A percentile compares a stretch with the other conserved stretches of the same genome.
Evolutionary conservation across 805 yeast species (phyloP).

Genomic region (Nakazawaea wyomingensis): DNA sequence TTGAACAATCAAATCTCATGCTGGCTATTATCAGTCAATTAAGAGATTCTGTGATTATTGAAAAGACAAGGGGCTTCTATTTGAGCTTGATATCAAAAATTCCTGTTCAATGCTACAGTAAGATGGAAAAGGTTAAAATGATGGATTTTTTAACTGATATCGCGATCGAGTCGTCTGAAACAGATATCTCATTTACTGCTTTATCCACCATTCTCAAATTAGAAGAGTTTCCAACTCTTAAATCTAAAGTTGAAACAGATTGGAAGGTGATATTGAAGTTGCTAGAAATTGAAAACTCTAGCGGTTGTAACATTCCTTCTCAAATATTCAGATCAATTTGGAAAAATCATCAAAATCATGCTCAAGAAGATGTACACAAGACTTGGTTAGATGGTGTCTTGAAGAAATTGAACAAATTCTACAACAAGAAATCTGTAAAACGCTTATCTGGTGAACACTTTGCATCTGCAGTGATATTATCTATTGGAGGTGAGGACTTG

Average conservation of each 20-base stretch:
- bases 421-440: slow-evolving; percentile 10
- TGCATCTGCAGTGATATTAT: slow-evolving; percentile 16
- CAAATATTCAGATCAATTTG: slow-evolving; percentile 33
- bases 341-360: slow-evolving; percentile 34
- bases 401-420: slow-evolving; percentile 15
- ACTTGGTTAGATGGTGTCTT: slow-evolving; percentile 20
- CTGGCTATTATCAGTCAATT: slow-evolving; percentile 16
- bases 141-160: slow-evolving; percentile 18
- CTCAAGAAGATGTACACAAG: slow-evolving; percentile 24
- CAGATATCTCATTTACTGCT: slow-evolving; percentile 12
- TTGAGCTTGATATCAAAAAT: slow-evolving; percentile 21
- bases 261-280: slow-evolving; percentile 20
- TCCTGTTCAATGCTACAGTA: slow-evolving; percentile 46
- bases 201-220: slow-evolving; percentile 31
- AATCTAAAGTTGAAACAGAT: slow-evolving; percentile 45
- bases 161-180: slow-evolving; percentile 9
- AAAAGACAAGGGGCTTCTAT: neutral
- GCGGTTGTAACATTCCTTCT: neutral
- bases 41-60: neutral
- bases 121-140: slow-evolving; percentile 28
- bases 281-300: slow-evolving; percentile 14
- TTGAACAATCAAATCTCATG: slow-evolving; percentile 42
- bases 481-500: neutral
- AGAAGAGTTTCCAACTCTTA: slow-evolving; percentile 47
- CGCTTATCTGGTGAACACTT: slow-evolving; percentile 12